Conservation (phyloP, 2,329 filamentous ascomycete species). For the Blumeriella jaapii region DNA sequence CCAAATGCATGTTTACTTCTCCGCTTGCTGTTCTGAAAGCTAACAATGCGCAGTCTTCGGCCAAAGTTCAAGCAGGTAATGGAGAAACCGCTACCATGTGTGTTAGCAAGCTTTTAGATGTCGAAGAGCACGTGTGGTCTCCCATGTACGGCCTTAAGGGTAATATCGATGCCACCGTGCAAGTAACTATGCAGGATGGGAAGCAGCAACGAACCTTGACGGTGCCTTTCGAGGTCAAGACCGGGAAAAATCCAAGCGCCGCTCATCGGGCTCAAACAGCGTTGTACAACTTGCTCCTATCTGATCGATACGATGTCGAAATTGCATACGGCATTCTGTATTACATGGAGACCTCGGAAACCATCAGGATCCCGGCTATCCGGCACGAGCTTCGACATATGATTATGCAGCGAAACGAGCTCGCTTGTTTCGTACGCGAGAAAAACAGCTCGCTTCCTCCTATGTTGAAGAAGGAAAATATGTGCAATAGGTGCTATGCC, state of each 20-base stretch:
- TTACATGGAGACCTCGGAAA: slow-evolving; percentile 86
- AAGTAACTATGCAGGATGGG: slow-evolving; percentile 68
- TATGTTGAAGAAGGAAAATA: slow-evolving; percentile 72
- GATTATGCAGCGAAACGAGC: slow-evolving; percentile 88
- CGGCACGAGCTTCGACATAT: slow-evolving; percentile 86
- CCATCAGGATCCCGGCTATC: slow-evolving; percentile 72
- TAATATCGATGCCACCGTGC: slow-evolving; percentile 93
- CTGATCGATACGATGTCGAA: slow-evolving; percentile 89
- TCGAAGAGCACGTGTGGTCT: slow-evolving; percentile 97
- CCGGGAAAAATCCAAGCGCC: slow-evolving; percentile 71
- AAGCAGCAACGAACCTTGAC: slow-evolving; percentile 58
- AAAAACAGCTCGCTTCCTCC: slow-evolving; percentile 68
- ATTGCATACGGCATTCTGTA: slow-evolving; percentile 86
- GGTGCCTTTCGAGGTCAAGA: slow-evolving; percentile 92
- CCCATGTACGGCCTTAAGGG: slow-evolving; percentile 95
- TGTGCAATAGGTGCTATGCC: slow-evolving; percentile 82
- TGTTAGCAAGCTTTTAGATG: slow-evolving; percentile 86
- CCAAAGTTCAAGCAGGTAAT: slow-evolving; percentile 68
- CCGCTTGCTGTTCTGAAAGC: slow-evolving; percentile 1
- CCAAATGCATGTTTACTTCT: slow-evolving; percentile 45
- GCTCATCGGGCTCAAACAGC: slow-evolving; percentile 89
- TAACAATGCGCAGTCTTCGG: slow-evolving; percentile 41
- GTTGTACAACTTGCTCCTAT: slow-evolving; percentile 82
- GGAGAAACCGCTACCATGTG: slow-evolving; percentile 69
- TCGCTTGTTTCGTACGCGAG: slow-evolving; percentile 76